These are phyloP conservation scores for Populus pruinosa DNA, from an alignment of 345 rosid species.

Conservation along the genomic window DNA sequence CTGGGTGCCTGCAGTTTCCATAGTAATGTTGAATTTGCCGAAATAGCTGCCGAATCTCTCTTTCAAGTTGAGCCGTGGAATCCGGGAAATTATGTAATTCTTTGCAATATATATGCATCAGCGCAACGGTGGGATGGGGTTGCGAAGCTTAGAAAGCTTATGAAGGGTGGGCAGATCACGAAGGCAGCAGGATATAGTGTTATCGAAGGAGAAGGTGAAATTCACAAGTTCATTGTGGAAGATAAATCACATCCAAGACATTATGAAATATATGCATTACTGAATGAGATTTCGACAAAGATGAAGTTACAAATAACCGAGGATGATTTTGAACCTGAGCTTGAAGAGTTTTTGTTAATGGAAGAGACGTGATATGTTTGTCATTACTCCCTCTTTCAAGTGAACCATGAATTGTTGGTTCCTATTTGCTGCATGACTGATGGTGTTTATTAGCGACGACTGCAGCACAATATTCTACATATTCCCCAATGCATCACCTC, in stretches of 20 bases:
- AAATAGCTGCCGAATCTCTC: constrained; percentile 58
- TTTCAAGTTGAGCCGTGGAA: constrained; percentile 71
- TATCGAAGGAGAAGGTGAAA: constrained; percentile 54
- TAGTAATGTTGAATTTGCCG: constrained; percentile 58
- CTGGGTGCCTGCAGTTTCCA: constrained; percentile 82
- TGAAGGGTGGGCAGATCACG: constrained; percentile 54
- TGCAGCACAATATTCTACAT: too few species aligned
- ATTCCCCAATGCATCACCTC: too few species aligned
- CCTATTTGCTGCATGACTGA: too few species aligned
- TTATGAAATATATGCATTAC: constrained; percentile 43
- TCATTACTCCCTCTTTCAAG: neutral
- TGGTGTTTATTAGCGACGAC: too few species aligned
- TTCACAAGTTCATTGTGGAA: constrained; percentile 65
- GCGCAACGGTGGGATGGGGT: constrained; percentile 64
- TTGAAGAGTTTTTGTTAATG: constrained; percentile 25
- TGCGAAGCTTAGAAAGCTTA: constrained; percentile 59
- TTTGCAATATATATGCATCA: constrained; percentile 65
- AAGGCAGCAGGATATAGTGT: constrained; percentile 77
- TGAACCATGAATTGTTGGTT: neutral
- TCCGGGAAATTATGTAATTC: constrained; percentile 72
- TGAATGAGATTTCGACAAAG: constrained; percentile 34
- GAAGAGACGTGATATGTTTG: constrained; percentile 12
- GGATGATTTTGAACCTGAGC: constrained; percentile 28
- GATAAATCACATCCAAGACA: constrained; percentile 58
- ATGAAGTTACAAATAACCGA: constrained; percentile 37